Percentiles rank a stretch among this genome's conserved stretches.
These are phyloP conservation scores for Cryptococcus sp. DNA, from an alignment of 1,284 basidiomycete genomes.

Conservation along the genomic window DNA sequence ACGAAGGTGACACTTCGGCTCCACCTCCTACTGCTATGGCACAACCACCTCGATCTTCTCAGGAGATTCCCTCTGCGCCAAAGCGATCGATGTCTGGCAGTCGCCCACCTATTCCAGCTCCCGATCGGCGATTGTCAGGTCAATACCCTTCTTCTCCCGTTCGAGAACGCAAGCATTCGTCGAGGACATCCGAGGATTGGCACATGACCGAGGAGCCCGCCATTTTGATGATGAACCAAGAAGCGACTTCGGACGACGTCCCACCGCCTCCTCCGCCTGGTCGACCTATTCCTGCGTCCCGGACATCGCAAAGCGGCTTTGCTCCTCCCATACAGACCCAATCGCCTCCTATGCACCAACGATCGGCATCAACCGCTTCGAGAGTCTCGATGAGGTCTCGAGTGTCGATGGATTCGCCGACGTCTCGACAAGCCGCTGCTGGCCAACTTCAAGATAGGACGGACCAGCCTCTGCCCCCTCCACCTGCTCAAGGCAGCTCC, in stretches of 20 bases:
- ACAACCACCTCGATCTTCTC: constrained; percentile 7
- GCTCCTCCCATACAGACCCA: constrained; percentile 3
- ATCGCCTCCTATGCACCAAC: constrained; percentile 10
- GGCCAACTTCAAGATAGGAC: not conserved
- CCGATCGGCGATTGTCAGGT: not conserved
- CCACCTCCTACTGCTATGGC: constrained; percentile 18
- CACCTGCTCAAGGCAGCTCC: constrained; percentile 2
- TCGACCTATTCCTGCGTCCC: no score
- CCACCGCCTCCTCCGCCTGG: constrained; percentile 25
- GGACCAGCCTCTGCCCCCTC: not conserved
- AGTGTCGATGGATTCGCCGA: not conserved
- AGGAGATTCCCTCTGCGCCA: constrained; percentile 10
- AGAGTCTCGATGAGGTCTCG: not conserved
- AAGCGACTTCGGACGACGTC: constrained; percentile 7
- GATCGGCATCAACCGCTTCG: constrained; percentile 21
- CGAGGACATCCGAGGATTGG: not conserved
- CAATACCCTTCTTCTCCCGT: constrained; percentile 5
- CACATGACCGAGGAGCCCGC: constrained; percentile 20
- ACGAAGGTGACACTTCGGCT: constrained; percentile 13
- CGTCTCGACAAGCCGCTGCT: not conserved
- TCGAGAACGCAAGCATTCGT: constrained; percentile 5
- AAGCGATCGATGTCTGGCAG: constrained; percentile 7
- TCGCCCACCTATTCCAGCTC: constrained; percentile 11
- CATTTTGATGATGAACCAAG: constrained; percentile 15
- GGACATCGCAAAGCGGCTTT: not conserved